Percentiles rank a stretch among this genome's conserved stretches.
Evolutionary conservation across 164 flowering plant genomes (phyloP).

Genomic region (Hamamelis virginiana): DNA sequence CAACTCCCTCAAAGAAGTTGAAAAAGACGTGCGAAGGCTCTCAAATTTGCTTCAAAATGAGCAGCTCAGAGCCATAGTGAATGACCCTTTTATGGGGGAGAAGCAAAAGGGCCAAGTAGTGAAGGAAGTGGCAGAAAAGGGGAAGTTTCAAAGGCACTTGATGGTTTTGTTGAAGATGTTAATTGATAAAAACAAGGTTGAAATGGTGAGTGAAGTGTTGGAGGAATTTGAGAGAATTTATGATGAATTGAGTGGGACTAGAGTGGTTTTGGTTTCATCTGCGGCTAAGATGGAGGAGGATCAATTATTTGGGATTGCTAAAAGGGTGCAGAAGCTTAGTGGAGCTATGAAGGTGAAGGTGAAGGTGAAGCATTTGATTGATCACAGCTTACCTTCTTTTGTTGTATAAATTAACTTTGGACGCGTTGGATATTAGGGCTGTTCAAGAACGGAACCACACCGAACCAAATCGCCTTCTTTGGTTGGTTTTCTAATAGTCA

Average conservation of each 20-base stretch:
- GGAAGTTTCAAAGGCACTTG: conserved; percentile 42
- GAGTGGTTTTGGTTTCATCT: conserved; percentile 33
- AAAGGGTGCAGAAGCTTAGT: conserved; percentile 25
- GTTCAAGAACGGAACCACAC: no score
- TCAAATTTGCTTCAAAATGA: conserved; percentile 27
- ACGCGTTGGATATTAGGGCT: no score
- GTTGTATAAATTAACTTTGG: background rate
- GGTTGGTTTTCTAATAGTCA: no score
- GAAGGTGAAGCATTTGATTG: conserved; percentile 24
- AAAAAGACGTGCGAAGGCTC: conserved; percentile 43
- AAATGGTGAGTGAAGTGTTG: conserved; percentile 46
- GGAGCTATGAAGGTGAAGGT: conserved; percentile 32
- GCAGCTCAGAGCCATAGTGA: conserved; percentile 26
- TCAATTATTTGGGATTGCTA: conserved; percentile 38
- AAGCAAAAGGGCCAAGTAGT: conserved; percentile 39
- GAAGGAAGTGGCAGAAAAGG: conserved; percentile 37
- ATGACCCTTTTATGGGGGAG: conserved; percentile 24
- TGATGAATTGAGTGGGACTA: conserved; percentile 43
- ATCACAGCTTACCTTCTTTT: background rate
- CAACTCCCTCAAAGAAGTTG: conserved; percentile 28
- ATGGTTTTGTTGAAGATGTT: conserved; percentile 53
- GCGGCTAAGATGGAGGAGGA: conserved; percentile 35
- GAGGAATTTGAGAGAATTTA: conserved; percentile 56
- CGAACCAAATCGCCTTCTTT: no score
- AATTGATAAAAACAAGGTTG: conserved; percentile 38